Base-by-base conservation (phyloP, 2,329 filamentous ascomycete genomes). In the Calonectria crousiana region DNA sequence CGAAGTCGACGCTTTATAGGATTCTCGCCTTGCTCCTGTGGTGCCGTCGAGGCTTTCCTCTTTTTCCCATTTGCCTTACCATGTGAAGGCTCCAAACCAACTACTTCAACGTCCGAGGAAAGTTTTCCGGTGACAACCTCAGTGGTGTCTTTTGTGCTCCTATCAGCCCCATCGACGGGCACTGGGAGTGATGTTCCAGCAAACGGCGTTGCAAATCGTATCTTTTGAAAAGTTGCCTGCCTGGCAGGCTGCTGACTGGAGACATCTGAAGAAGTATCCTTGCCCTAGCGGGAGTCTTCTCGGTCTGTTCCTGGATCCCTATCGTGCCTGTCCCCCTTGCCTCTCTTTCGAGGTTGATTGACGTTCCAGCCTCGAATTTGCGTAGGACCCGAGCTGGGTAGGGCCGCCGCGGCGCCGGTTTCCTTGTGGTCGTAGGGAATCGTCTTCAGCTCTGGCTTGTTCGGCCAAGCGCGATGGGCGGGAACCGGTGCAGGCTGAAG, bases 391-490 rank as follows among this genome's bases (percentile, higher is more conserved):
- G 88, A 89, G 62, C 87, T 87, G 11, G 90, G 90, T 36, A 91
- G 86, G 18, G 90, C 89, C 65, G 91, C 90, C 23, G 87, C 87
- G 2, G 89, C 87, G 5, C 86, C 85, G 53, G 90, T 91, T 78
- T 92, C 90, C 79, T 91, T 92, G 79, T 91, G 91, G 26, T 89
- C 88, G 76, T 92, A 92, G 47, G 88, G 89, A 4, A 91, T 89
- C 5, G 90, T 91, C 71, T 90, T 88, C n/a, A 92, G 85, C 77
- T 91, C 90, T 20, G 87, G 86, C 78, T 87, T 88, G 70, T 84
- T 84, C 9, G 83, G 80, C 81, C 86, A 88, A 74, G 86, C 86
- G 53, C 87, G 85, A 79, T 90, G 89, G 36, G 89, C 85, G 9
- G 89, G 87, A 30, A 90, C 86, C 0, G 90, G 90, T 0, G 90